Percentiles rank a stretch among this genome's conserved stretches.
Evolutionary conservation across 2,329 filamentous ascomycete species (phyloP).

Genomic region (Trichophyton benhamiae): DNA sequence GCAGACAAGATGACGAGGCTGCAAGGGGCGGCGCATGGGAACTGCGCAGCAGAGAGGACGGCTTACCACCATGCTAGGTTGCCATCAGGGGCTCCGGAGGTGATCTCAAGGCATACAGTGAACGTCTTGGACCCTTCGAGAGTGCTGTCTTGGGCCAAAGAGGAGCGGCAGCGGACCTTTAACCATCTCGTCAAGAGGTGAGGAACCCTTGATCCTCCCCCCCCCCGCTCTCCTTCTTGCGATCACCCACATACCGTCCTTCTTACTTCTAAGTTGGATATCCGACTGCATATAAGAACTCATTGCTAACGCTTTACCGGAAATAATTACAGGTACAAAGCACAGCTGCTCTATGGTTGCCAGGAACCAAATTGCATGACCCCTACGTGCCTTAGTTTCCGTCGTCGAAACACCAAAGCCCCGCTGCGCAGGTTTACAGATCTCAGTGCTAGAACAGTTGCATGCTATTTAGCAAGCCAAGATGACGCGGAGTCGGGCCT

Average conservation of each 20-base stretch:
- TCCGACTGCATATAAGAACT: background rate
- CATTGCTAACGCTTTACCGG: constrained; percentile 7
- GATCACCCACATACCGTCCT: background rate
- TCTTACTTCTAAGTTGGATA: background rate
- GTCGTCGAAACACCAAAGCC: constrained; percentile 53
- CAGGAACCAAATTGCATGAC: constrained; percentile 55
- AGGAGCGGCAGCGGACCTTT: constrained; percentile 31
- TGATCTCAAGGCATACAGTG: constrained; percentile 29
- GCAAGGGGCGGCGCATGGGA: constrained; percentile 27
- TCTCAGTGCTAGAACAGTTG: constrained; percentile 68
- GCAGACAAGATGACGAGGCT: constrained; percentile 30
- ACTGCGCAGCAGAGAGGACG: constrained; percentile 16
- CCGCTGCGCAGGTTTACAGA: constrained; percentile 69
- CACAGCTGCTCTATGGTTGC: constrained; percentile 74
- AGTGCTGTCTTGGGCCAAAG: constrained; percentile 28
- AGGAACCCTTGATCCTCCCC: constrained; percentile 14
- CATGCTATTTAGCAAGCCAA: constrained; percentile 66
- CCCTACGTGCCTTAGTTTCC: constrained; percentile 68
- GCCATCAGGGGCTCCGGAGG: constrained; percentile 30
- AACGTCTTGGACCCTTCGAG: constrained; percentile 26
- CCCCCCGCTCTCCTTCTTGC: too few species aligned
- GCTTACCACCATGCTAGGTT: constrained; percentile 26
- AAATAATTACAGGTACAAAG: constrained; percentile 50
- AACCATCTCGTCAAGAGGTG: constrained; percentile 58
- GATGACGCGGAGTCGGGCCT: constrained; percentile 61